Percentiles rank a stretch among this genome's conserved stretches.
Evolutionary conservation across 805 yeast genomes (phyloP).

Genomic region (Candida odintsovae): DNA sequence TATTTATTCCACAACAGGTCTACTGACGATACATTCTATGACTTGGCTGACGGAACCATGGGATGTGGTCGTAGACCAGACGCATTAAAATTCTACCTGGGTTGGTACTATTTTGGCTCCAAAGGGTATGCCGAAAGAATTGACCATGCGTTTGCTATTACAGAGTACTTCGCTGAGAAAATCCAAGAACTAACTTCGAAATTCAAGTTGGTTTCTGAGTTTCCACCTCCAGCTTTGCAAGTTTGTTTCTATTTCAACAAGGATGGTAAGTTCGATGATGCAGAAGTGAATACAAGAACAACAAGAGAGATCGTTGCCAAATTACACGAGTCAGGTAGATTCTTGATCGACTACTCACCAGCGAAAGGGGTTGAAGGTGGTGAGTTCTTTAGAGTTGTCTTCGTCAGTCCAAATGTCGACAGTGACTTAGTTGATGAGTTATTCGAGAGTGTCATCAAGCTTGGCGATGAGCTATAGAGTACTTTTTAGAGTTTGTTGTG

Average conservation of each 20-base stretch:
- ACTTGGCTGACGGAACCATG: conserved; percentile 86
- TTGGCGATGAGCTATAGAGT: conserved; percentile 24
- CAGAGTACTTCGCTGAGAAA: conserved; percentile 51
- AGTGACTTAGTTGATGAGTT: conserved; percentile 40
- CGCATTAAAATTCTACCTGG: conserved; percentile 68
- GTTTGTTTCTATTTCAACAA: conserved; percentile 76
- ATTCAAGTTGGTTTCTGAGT: conserved; percentile 50
- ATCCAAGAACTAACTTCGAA: conserved; percentile 31
- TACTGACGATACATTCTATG: conserved; percentile 52
- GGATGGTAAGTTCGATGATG: conserved; percentile 23
- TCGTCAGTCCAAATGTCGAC: conserved; percentile 61
- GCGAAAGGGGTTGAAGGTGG: conserved; percentile 54
- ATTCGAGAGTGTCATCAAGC: conserved; percentile 31
- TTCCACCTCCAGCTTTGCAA: conserved; percentile 73
- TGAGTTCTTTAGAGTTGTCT: conserved; percentile 80
- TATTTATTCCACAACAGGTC: conserved; percentile 65
- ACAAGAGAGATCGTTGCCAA: conserved; percentile 60
- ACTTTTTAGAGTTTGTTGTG: background rate
- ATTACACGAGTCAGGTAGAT: conserved; percentile 58
- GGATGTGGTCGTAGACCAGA: conserved; percentile 89
- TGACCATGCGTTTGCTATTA: conserved; percentile 66
- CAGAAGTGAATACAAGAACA: conserved; percentile 39
- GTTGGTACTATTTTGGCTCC: conserved; percentile 77
- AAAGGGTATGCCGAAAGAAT: conserved; percentile 60
- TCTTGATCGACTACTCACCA: conserved; percentile 76